These are phyloP conservation scores for Penicillium sp. DNA, from an alignment of 2,329 filamentous ascomycete genomes.

Conservation along the genomic window DNA sequence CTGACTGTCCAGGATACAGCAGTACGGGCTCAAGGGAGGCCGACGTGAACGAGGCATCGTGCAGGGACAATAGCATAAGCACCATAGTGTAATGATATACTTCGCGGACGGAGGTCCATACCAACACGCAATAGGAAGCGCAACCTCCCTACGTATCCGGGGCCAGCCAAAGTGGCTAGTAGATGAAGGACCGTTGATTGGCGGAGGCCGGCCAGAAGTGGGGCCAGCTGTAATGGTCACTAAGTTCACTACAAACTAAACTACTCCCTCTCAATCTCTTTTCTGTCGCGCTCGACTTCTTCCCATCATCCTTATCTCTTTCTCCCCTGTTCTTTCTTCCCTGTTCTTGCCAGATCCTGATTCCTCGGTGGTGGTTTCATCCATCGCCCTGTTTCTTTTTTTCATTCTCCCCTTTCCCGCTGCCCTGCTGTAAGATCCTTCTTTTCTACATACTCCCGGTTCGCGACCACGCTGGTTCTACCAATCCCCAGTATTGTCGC, in stretches of 20 bases:
- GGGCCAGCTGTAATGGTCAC: slow-evolving; percentile 13
- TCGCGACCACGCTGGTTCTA: slow-evolving; percentile 4
- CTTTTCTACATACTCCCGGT: slow-evolving; percentile 5
- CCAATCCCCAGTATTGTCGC: slow-evolving; percentile 3
- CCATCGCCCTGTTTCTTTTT: slow-evolving; percentile 8
- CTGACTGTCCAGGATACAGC: not conserved
- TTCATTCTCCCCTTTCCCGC: slow-evolving; percentile 10
- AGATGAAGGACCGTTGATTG: slow-evolving; percentile 12
- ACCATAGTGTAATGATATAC: too few species aligned
- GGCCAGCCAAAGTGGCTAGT: slow-evolving; percentile 4
- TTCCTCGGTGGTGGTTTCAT: not conserved
- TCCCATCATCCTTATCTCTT: slow-evolving; percentile 9
- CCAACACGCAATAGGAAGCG: not conserved
- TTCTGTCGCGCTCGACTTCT: slow-evolving; percentile 4
- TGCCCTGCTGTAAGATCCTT: slow-evolving; percentile 13
- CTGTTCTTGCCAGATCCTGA: slow-evolving; percentile 3
- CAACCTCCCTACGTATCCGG: not conserved
- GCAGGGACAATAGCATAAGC: not conserved
- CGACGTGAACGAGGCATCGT: not conserved
- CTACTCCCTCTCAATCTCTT: slow-evolving; percentile 26
- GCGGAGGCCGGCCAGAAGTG: not conserved
- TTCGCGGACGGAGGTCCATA: too few species aligned
- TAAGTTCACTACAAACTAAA: slow-evolving; percentile 22
- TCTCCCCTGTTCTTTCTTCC: slow-evolving; percentile 8
- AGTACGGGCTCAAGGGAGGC: not conserved